Evolutionary conservation across 2,329 filamentous ascomycete species (phyloP).

Genomic region (Xylariomycetidae sp.): DNA sequence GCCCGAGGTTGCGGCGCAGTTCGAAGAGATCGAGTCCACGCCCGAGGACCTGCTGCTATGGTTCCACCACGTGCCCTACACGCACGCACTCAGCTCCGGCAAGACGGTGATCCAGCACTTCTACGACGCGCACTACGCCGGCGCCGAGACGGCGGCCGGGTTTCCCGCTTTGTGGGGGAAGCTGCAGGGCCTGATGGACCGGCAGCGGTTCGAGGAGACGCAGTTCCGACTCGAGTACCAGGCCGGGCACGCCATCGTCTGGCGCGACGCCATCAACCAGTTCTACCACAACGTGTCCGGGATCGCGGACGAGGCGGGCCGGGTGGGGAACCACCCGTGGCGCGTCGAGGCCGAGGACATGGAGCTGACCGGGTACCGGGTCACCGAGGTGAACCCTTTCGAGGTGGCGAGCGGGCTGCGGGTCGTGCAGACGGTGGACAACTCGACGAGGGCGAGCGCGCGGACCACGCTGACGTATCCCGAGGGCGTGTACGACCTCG

Average conservation of each 20-base stretch:
- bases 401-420: slow-evolving; percentile 53
- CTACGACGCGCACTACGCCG: slow-evolving; percentile 49
- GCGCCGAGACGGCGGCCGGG: slow-evolving; percentile 54
- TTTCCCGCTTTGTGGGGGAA: slow-evolving; percentile 52
- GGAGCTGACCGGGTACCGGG: slow-evolving; percentile 53
- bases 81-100: slow-evolving; percentile 52
- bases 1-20: slow-evolving; percentile 50
- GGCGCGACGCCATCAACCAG: slow-evolving; percentile 62
- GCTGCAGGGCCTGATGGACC: slow-evolving; percentile 53
- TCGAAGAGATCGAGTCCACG: slow-evolving; percentile 57
- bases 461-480: slow-evolving; percentile 40
- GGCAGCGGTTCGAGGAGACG: slow-evolving; percentile 54
- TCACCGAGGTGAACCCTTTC: slow-evolving; percentile 50
- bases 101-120: slow-evolving; percentile 59
- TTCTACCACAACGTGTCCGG: slow-evolving; percentile 60
- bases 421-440: slow-evolving; percentile 52
- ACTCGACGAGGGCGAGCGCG: slow-evolving; percentile 46
- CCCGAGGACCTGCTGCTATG: slow-evolving; percentile 65
- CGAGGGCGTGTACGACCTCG: slow-evolving; percentile 56
- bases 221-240: slow-evolving; percentile 59
- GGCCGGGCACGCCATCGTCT: slow-evolving; percentile 65
- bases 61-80: slow-evolving; percentile 72
- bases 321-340: slow-evolving; percentile 58
- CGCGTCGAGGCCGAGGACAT: slow-evolving; percentile 68
- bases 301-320: slow-evolving; percentile 50